Base-by-base conservation (phyloP, 495 filamentous ascomycete genomes). In the Platismatia glauca region DNA sequence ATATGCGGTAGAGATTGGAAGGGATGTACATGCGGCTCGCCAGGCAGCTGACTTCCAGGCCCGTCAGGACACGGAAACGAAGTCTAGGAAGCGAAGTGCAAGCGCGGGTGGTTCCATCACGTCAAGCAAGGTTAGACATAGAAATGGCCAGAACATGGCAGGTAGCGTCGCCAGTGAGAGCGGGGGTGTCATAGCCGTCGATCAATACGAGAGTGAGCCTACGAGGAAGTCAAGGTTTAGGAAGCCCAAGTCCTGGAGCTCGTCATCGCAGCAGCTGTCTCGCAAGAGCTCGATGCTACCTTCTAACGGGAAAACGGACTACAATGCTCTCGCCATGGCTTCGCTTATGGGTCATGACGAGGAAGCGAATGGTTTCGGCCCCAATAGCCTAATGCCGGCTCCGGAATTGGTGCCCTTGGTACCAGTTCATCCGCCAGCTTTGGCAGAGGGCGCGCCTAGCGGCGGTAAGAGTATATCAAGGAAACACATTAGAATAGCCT, bases 401-500 rank as follows among this genome's bases (percentile, higher is more conserved):
- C 83, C 83, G 6, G 73, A 86, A 61, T 79, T 87, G 27, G 87
- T 86, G 63, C 88, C 89, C 4, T 82, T 91, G 18, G 83, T 95
- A 63, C 85, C 86, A 6, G 92, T 95, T 44, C 90, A 94, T 67
- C 89, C 89, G 7, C 84, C 86, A 2, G 82, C 82, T 8, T 71
- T 73, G 31, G 76, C 81, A 50, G 81, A 79, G 57, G 82, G 80
- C 56, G 85, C 76, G 56, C 87, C 87, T 59, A 63, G 56, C 4
- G 77, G 79, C 5, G 77, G 84, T 50, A 82, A 81, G 59, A 77
- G 78, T 18, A 97, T 97, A 41, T 96, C 92, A 8, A 82, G 93
- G 44, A 80, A 88, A 69, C 94, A 98, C 72, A 82, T 91, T 41
- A 87, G 84, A 68, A 91, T 98, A 59, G 74, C 83, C 16, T 97